Percentiles rank a stretch among this genome's conserved stretches.
phyloP scores from a whole-genome alignment of 768 basidiomycete species.

The Roridomyces roridus region DNA sequence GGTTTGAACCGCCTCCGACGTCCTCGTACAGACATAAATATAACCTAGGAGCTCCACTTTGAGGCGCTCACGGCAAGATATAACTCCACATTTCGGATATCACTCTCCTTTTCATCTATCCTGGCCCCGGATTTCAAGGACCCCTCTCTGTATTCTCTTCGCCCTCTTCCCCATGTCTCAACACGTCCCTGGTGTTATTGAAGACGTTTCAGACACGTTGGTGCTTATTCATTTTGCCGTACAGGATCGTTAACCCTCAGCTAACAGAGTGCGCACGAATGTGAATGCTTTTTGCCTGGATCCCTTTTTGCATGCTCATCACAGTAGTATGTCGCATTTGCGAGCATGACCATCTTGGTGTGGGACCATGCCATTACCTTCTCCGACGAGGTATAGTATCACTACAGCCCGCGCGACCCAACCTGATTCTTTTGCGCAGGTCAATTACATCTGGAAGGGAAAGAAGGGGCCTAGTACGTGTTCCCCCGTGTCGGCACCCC shows the following conservation, averaged over 20 bases:
- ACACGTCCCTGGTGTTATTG: not conserved
- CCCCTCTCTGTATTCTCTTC: not conserved
- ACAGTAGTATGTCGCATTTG: constrained; percentile 37
- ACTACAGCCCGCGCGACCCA: not conserved
- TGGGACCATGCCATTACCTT: constrained; percentile 44
- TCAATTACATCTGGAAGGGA: constrained; percentile 42
- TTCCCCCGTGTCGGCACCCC: not conserved
- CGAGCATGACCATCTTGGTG: constrained; percentile 37
- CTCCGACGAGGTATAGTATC: constrained; percentile 30
- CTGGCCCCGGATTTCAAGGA: not conserved
- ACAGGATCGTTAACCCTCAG: no score
- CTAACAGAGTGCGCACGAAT: constrained; percentile 23
- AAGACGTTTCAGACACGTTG: constrained; percentile 20
- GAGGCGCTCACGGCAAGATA: constrained; percentile 8
- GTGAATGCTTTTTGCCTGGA: not conserved
- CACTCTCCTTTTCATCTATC: not conserved
- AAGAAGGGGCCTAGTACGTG: constrained; percentile 36
- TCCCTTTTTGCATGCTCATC: not conserved
- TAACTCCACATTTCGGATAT: not conserved
- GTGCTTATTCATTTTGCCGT: constrained; percentile 1
- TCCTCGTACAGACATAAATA: constrained; percentile 16
- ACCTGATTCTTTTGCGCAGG: constrained; percentile 1
- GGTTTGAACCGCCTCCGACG: constrained; percentile 3
- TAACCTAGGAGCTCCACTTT: constrained; percentile 8
- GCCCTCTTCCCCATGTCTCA: constrained; percentile 10